Evolutionary conservation across 345 rosid genomes (phyloP).

Genomic region (Hibiscus mutabilis): DNA sequence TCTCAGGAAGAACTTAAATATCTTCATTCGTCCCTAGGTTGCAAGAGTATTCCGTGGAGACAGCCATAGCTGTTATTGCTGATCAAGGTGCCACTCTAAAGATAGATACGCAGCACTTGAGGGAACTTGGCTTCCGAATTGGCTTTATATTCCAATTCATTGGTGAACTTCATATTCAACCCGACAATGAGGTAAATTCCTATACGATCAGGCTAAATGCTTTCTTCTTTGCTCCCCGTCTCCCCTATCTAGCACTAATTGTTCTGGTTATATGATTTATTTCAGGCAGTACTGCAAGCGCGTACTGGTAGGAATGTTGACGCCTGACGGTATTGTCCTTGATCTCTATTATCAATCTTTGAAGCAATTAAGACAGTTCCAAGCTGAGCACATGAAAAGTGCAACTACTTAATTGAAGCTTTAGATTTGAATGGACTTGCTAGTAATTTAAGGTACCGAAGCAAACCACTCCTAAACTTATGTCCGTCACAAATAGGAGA

Average conservation of each 20-base stretch:
- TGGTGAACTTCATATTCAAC: constrained; percentile 68
- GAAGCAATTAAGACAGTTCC: constrained; percentile 56
- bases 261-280: neutral
- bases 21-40: constrained; percentile 34
- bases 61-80: constrained; percentile 43
- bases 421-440: neutral
- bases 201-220: neutral
- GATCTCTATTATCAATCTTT: constrained; percentile 60
- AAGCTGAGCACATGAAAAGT: constrained; percentile 24
- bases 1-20: constrained; percentile 1
- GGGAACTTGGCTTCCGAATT: constrained; percentile 58
- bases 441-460: constrained; percentile 3
- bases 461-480: neutral
- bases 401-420: constrained; percentile 14
- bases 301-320: constrained; percentile 79
- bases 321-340: constrained; percentile 76
- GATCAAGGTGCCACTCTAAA: constrained; percentile 47
- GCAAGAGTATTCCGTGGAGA: constrained; percentile 45
- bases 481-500: neutral
- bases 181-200: constrained; percentile 42
- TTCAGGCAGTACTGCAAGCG: constrained; percentile 63
- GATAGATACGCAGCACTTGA: constrained; percentile 57
- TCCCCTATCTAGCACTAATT: neutral
- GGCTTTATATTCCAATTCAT: constrained; percentile 71
- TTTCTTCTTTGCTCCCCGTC: neutral